Evolutionary conservation across 441 rosid species (phyloP).

Genomic region (Jatropha podagrica): DNA sequence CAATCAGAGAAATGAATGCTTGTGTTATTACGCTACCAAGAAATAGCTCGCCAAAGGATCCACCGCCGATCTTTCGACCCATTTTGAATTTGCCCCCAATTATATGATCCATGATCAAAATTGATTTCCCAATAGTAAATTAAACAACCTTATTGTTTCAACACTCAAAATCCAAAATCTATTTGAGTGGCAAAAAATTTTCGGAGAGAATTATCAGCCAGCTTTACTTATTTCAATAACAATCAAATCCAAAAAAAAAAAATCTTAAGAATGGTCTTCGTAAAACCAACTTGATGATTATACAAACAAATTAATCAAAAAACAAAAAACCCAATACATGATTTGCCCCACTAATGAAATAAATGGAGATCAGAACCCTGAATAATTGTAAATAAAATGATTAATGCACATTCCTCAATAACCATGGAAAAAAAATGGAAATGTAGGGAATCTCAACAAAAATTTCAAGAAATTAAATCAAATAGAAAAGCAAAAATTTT

Average conservation of each 20-base stretch:
- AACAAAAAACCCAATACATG: neutral
- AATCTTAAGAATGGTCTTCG: neutral
- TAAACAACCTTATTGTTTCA: neutral
- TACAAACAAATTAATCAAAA: neutral
- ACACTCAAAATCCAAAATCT: constrained; percentile 18
- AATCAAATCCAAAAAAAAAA: neutral
- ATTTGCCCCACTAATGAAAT: constrained; percentile 11
- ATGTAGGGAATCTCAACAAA: neutral
- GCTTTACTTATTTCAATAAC: neutral
- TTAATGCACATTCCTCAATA: constrained; percentile 3
- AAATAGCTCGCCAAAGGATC: constrained; percentile 90
- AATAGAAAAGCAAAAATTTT: neutral
- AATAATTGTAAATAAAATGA: neutral
- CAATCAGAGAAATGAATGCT: neutral
- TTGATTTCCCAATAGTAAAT: constrained; percentile 11
- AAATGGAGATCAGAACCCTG: constrained; percentile 19
- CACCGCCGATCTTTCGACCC: constrained; percentile 94
- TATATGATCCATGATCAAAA: constrained; percentile 69
- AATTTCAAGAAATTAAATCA: neutral
- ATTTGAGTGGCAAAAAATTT: constrained; percentile 15
- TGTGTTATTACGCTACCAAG: constrained; percentile 48
- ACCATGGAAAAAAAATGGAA: neutral
- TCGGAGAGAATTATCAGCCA: neutral
- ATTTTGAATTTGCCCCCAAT: constrained; percentile 90
- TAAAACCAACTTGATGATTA: neutral